These are phyloP conservation scores for Flaveria ramosissima DNA, from an alignment of 129 eudicot genomes.

Conservation along the genomic window DNA sequence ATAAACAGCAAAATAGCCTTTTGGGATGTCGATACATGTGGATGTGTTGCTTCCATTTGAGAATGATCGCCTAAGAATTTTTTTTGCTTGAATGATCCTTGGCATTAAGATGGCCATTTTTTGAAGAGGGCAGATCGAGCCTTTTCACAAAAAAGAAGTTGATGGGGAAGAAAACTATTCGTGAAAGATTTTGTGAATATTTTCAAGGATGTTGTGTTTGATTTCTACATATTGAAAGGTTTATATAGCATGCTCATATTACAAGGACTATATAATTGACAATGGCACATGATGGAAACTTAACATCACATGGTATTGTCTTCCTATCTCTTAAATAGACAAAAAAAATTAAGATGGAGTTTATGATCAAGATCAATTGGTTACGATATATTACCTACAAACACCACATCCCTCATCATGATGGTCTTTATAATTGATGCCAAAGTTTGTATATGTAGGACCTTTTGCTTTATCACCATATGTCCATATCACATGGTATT, in stretches of 20 bases:
- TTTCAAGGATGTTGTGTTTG: no score
- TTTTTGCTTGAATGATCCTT: not conserved
- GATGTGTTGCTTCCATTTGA: not conserved
- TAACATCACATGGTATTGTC: no score
- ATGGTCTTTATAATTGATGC: not conserved
- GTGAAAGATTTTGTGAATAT: no score
- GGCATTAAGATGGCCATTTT: slow-evolving; percentile 1
- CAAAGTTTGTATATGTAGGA: not conserved
- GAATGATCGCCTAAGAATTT: not conserved
- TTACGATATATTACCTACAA: not conserved
- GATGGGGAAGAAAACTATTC: no score
- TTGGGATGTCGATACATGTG: not conserved
- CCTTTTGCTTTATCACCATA: no score
- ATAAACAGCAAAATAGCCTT: not conserved
- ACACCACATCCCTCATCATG: not conserved
- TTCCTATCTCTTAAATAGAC: no score
- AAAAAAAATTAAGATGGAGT: not conserved
- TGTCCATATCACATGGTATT: no score
- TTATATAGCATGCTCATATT: no score
- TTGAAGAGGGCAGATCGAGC: not conserved
- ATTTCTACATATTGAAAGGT: no score
- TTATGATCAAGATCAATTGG: not conserved
- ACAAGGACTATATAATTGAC: no score
- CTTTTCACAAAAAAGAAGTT: no score
- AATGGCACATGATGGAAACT: no score